Percentiles rank a stretch among this genome's conserved stretches.
Conservation (phyloP, 1,284 basidiomycete genomes). For the Leccinum griseonigrum region DNA sequence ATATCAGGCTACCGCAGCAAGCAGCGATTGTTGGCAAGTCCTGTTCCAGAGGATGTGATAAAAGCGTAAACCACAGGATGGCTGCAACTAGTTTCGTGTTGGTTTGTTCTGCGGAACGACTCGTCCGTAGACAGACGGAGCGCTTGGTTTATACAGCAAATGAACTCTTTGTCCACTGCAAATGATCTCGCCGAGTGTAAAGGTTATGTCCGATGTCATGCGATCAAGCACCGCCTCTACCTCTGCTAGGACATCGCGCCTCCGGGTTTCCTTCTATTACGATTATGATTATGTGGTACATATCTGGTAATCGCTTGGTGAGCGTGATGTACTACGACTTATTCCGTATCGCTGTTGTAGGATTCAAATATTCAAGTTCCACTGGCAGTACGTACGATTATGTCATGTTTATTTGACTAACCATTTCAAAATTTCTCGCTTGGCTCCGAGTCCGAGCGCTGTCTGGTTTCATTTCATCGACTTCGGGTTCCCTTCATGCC, state of each 20-base stretch:
- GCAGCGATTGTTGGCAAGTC: neutral
- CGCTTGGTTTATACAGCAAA: constrained; percentile 4
- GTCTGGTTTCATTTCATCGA: too few species aligned
- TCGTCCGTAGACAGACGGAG: neutral
- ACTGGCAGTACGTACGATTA: too few species aligned
- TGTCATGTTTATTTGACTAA: too few species aligned
- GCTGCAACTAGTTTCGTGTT: neutral
- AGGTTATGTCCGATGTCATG: constrained; percentile 22
- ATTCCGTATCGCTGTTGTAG: neutral
- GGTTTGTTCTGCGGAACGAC: constrained; percentile 1
- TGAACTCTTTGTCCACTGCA: constrained; percentile 6
- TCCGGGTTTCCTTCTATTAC: neutral
- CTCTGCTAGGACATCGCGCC: too few species aligned
- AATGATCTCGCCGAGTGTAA: constrained; percentile 17
- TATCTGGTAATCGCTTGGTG: constrained; percentile 14
- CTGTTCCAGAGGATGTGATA: constrained; percentile 1
- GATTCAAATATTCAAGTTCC: too few species aligned
- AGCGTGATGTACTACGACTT: constrained; percentile 4
- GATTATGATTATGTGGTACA: constrained; percentile 3
- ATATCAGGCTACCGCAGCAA: constrained; percentile 3
- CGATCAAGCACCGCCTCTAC: constrained; percentile 7
- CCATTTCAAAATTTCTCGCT: too few species aligned
- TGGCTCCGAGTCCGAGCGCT: too few species aligned
- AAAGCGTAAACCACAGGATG: constrained; percentile 19
- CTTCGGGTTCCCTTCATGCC: neutral